These are phyloP conservation scores for Apiotrichum mycotoxinovorans DNA, from an alignment of 1,284 basidiomycete genomes.

Conservation along the genomic window DNA sequence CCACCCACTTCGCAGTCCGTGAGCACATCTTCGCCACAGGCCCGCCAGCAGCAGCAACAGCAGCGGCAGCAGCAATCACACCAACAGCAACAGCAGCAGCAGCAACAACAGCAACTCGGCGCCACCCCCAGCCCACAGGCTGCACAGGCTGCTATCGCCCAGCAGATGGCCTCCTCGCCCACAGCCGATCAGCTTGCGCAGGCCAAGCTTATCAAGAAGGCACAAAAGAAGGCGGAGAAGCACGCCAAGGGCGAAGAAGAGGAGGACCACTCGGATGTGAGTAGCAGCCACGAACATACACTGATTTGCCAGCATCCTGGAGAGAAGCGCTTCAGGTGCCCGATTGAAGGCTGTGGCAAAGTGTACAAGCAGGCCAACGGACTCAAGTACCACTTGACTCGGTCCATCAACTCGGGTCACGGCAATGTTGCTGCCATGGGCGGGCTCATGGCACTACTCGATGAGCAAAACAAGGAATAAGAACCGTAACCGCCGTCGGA, in stretches of 20 bases:
- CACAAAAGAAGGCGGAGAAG: conserved; percentile 38
- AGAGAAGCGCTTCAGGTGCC: conserved; percentile 59
- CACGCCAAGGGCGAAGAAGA: conserved; percentile 36
- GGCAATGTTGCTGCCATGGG: conserved; percentile 45
- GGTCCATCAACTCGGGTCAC: conserved; percentile 47
- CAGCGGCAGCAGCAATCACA: conserved; percentile 34
- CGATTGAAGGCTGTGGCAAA: conserved; percentile 59
- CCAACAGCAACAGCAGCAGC: conserved; percentile 26
- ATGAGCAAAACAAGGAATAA: conserved; percentile 15
- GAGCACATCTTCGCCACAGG: neutral
- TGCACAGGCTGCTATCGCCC: neutral
- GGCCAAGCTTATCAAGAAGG: conserved; percentile 37
- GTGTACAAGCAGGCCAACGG: conserved; percentile 58
- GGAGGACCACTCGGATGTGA: conserved; percentile 20
- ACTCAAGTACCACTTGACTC: conserved; percentile 49
- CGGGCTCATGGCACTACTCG: conserved; percentile 29
- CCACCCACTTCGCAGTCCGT: conserved; percentile 19
- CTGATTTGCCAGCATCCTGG: conserved; percentile 16
- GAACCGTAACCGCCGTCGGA: neutral
- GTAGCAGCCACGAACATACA: neutral
- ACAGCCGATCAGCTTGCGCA: conserved; percentile 34
- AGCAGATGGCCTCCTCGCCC: neutral
- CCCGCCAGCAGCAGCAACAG: conserved; percentile 15
- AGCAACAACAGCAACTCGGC: conserved; percentile 25
- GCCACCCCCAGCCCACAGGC: conserved; percentile 5